Conservation (phyloP, 306 rosid genomes). For the Prunus mume region DNA sequence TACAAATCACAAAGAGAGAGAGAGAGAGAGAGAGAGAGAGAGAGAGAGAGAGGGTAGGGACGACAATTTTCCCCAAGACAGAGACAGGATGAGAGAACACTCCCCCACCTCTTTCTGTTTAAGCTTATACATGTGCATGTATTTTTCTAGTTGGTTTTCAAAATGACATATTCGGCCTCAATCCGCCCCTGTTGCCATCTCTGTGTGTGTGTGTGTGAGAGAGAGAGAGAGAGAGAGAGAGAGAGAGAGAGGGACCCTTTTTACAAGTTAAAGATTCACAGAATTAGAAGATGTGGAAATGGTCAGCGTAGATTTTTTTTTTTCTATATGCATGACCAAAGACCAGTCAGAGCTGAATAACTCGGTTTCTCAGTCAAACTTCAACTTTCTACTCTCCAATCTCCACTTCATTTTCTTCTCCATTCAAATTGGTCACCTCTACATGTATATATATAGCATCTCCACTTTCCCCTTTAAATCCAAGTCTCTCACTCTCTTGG, state of each 20-base stretch:
- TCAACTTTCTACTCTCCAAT: constrained; percentile 23
- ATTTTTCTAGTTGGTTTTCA: too few species aligned
- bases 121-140: too few species aligned
- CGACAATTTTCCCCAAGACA: too few species aligned
- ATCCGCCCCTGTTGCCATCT: not conserved
- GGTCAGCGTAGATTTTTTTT: constrained; percentile 41
- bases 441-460: constrained; percentile 20
- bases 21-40: not conserved
- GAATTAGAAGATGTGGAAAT: constrained; percentile 15
- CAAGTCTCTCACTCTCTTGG: constrained; percentile 10
- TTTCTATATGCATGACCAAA: constrained; percentile 27
- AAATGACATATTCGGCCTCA: too few species aligned
- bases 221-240: not conserved
- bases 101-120: too few species aligned
- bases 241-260: not conserved
- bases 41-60: not conserved
- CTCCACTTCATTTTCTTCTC: not conserved
- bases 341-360: constrained; percentile 57
- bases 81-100: too few species aligned
- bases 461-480: constrained; percentile 7
- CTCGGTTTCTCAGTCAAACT: constrained; percentile 59
- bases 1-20: constrained; percentile 12
- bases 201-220: too few species aligned
- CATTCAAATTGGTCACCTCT: constrained; percentile 7
- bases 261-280: not conserved